A percentile compares a stretch with the other conserved stretches of the same genome.
Evolutionary conservation across 2,329 filamentous ascomycete species (phyloP).

Genomic region (Aspergillus japonicus): DNA sequence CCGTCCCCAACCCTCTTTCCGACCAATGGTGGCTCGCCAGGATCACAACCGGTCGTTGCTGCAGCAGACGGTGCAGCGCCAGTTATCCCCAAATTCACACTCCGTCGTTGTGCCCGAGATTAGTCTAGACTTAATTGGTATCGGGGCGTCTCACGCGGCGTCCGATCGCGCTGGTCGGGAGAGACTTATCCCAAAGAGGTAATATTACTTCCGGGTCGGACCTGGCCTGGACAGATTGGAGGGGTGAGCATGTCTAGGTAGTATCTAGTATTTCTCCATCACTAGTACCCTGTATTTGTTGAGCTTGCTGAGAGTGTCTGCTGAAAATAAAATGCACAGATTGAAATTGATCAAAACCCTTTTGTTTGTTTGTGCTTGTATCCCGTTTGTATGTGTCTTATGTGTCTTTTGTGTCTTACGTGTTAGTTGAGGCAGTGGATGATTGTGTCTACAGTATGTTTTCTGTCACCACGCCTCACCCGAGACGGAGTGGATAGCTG

Average conservation of each 20-base stretch:
- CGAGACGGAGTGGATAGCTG: conserved; percentile 4
- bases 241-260: no score
- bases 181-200: conserved; percentile 8
- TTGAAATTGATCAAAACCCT: neutral
- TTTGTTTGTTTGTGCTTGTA: neutral
- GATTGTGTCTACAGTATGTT: conserved; percentile 5
- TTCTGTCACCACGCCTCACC: conserved; percentile 6
- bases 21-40: neutral
- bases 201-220: conserved; percentile 10
- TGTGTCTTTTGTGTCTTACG: no score
- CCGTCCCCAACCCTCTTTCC: neutral
- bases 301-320: no score
- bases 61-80: no score
- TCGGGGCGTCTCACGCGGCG: conserved; percentile 8
- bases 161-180: conserved; percentile 7
- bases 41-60: neutral
- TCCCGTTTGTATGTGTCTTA: no score
- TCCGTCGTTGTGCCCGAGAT: neutral
- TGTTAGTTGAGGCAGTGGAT: neutral
- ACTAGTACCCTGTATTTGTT: no score
- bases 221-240: no score
- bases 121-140: conserved; percentile 9
- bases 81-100: neutral
- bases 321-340: neutral
- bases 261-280: no score